Percentiles rank a stretch among this genome's conserved stretches.
phyloP scores from a whole-genome alignment of 2,329 filamentous ascomycete genomes.

The Beauveria australis region DNA sequence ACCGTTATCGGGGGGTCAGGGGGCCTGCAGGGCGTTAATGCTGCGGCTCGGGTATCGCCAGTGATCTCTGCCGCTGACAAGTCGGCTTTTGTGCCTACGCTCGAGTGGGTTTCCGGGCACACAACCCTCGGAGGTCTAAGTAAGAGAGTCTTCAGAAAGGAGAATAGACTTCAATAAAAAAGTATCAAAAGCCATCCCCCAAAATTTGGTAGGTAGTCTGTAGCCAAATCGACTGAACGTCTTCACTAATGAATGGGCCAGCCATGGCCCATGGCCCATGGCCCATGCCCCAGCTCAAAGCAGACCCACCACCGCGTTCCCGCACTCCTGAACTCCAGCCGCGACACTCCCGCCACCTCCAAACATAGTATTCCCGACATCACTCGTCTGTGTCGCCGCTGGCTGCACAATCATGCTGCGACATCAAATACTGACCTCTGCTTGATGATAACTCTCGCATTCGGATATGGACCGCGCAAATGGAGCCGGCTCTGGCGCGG shows the following conservation, averaged over 20 bases:
- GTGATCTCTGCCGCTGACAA: too few species aligned
- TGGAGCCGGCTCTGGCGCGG: constrained; percentile 26
- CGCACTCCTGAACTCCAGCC: constrained; percentile 8
- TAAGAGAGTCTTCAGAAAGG: too few species aligned
- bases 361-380: background rate
- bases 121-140: too few species aligned
- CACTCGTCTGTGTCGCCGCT: background rate
- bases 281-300: background rate
- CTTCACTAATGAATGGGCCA: background rate
- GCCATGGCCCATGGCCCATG: too few species aligned
- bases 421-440: background rate
- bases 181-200: too few species aligned
- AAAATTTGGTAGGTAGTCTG: background rate
- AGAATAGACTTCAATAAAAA: too few species aligned
- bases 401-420: constrained; percentile 10
- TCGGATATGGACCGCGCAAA: constrained; percentile 32
- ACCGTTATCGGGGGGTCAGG: too few species aligned
- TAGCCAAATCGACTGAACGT: background rate
- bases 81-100: too few species aligned
- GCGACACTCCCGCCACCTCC: constrained; percentile 9
- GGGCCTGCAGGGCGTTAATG: too few species aligned
- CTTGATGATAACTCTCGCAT: constrained; percentile 16
- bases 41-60: too few species aligned
- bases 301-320: constrained; percentile 7
- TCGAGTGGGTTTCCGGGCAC: too few species aligned